Percentiles rank a stretch among this genome's conserved stretches.
phyloP scores from a whole-genome alignment of 495 filamentous ascomycete genomes.

The Poronia punctata region DNA sequence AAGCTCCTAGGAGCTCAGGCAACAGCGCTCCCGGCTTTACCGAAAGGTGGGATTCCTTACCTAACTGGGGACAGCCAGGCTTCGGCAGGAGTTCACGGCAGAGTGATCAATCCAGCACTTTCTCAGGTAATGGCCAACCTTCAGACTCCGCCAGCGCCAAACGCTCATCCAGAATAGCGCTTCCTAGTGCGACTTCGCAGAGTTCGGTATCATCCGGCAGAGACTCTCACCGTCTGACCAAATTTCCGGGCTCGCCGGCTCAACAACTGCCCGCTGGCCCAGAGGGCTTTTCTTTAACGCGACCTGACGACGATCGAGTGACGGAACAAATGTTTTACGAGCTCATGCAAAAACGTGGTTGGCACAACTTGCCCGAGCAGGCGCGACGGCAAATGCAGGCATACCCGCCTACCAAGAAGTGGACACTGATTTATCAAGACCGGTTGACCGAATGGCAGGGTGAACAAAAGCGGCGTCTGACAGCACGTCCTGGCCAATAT shows the following conservation, averaged over 20 bases:
- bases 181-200: constrained; percentile 44
- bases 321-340: constrained; percentile 90
- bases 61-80: constrained; percentile 33
- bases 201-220: constrained; percentile 40
- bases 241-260: constrained; percentile 36
- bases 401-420: constrained; percentile 90
- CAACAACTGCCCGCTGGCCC: constrained; percentile 37
- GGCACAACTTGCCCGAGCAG: constrained; percentile 94
- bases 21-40: constrained; percentile 43
- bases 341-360: constrained; percentile 95
- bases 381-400: constrained; percentile 91
- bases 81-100: constrained; percentile 32
- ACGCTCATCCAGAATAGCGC: constrained; percentile 53
- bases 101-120: constrained; percentile 44
- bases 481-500: constrained; percentile 60
- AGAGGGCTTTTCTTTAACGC: constrained; percentile 56
- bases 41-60: constrained; percentile 59
- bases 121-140: constrained; percentile 61
- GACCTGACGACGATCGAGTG: constrained; percentile 72
- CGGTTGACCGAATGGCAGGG: constrained; percentile 87
- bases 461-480: constrained; percentile 78
- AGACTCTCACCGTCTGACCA: constrained; percentile 46
- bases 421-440: constrained; percentile 95
- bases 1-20: constrained; percentile 42
- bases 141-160: constrained; percentile 65